Base-by-base conservation (phyloP, 2,329 filamentous ascomycete species). In the Verticillium longisporum region DNA sequence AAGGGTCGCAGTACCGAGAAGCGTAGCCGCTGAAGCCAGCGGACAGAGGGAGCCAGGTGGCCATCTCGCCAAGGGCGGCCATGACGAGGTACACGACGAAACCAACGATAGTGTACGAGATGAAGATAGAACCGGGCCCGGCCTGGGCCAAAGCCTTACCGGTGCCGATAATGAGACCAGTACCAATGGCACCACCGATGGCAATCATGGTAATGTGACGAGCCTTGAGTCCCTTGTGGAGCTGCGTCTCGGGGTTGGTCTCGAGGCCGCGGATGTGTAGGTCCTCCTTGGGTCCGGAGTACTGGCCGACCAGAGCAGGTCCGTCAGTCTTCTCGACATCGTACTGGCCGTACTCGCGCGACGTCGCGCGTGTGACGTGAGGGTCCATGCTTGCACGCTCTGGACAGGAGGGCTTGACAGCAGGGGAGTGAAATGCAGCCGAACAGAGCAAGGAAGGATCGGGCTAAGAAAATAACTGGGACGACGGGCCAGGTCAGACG, bases 1-100 rank as follows among this genome's bases (percentile, higher is more conserved):
- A 89, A 59, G 90, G 90, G 68, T 95, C 90, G 69, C 87, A 89
- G 77, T 92, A 95, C 56, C 91, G 83, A 63, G 86, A 83, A 31
- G 91, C 90, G 70, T 93, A 95, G 68, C 89, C 89, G 63, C 90
- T 90, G 74, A 95, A 96, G 67, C 91, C 91, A 71, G 88, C 86
- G 60, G 86, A 84, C 68, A 92, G 80, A 58, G 91, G 91, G 37
- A 95, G 74, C 89, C 89, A 95, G 59, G 90, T 84, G 9, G 90
- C 89, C 89, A 95, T 95, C 74, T 94, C 90, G 64, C 90, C 91
- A 4, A 95, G 84, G 61, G 85, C 88, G 61, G 87, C 87, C 89
- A 95, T 92, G 67, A 95, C 90, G 53, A 92, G 77, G 74, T 87
- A 95, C 66, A 94, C 91, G 62, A 95, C 75, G 56, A 88, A 75